A percentile compares a stretch with the other conserved stretches of the same genome.
Conservation (phyloP, 1,284 basidiomycete genomes). For the Testicularia cyperi region DNA sequence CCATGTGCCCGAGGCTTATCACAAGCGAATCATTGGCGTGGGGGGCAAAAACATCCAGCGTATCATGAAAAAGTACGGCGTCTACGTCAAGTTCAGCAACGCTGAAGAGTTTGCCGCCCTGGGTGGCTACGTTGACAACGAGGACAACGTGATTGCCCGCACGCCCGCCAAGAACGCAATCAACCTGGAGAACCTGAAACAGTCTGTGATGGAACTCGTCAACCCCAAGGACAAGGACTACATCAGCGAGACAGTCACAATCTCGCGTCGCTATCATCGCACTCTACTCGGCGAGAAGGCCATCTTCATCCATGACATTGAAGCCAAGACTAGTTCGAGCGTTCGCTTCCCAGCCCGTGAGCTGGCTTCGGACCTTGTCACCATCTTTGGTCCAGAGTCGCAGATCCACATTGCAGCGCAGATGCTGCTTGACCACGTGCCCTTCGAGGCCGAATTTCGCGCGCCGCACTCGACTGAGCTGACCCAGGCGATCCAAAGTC, state of each 20-base stretch:
- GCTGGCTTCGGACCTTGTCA: slow-evolving; percentile 83
- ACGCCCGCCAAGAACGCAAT: slow-evolving; percentile 97
- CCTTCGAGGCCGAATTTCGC: slow-evolving; percentile 92
- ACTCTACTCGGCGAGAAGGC: slow-evolving; percentile 92
- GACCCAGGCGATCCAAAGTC: slow-evolving; percentile 70
- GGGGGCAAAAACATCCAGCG: slow-evolving; percentile 97
- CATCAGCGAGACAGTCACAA: slow-evolving; percentile 85
- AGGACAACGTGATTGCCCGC: slow-evolving; percentile 95
- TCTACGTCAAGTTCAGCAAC: slow-evolving; percentile 99
- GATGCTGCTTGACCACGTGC: slow-evolving; percentile 92
- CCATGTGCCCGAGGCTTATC: slow-evolving; percentile 96
- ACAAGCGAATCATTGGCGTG: slow-evolving; percentile 98
- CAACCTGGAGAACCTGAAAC: slow-evolving; percentile 92
- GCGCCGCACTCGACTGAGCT: slow-evolving; percentile 79
- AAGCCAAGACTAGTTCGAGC: slow-evolving; percentile 89
- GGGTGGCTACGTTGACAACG: slow-evolving; percentile 94
- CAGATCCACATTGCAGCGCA: slow-evolving; percentile 95
- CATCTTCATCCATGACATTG: slow-evolving; percentile 95
- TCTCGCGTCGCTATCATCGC: slow-evolving; percentile 91
- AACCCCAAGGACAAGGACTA: slow-evolving; percentile 98
- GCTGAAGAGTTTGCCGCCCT: slow-evolving; percentile 93
- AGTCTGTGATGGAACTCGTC: slow-evolving; percentile 95
- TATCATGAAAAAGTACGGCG: slow-evolving; percentile 99
- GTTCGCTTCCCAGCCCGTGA: slow-evolving; percentile 96
- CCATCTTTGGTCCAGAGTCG: slow-evolving; percentile 91